These are phyloP conservation scores for Quercus cerris DNA, from an alignment of 306 rosid genomes.

Conservation along the genomic window DNA sequence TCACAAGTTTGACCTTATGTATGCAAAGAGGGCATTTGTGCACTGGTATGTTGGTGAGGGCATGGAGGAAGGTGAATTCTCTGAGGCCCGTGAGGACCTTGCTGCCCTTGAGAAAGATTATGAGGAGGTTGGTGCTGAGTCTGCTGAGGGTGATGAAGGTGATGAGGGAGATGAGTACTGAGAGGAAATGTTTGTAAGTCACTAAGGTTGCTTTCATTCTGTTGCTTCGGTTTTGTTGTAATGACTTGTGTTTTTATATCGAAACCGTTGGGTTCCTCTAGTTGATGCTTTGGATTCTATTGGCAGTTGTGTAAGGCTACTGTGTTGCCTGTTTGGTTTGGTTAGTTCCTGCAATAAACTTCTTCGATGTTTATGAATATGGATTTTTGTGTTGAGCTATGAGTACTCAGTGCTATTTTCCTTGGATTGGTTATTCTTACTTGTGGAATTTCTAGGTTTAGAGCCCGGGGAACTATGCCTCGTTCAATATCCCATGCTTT, in stretches of 20 bases:
- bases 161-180: conserved; percentile 66
- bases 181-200: background rate
- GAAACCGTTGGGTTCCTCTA: background rate
- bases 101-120: conserved; percentile 79
- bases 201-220: background rate
- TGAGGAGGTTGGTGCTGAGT: conserved; percentile 79
- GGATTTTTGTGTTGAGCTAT: background rate
- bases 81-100: conserved; percentile 83
- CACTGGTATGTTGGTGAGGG: conserved; percentile 95
- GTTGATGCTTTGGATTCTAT: background rate
- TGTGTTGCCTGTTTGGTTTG: background rate
- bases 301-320: background rate
- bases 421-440: background rate
- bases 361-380: conserved; percentile 14
- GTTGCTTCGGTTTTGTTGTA: background rate
- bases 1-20: conserved; percentile 82
- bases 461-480: no score
- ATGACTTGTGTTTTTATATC: background rate
- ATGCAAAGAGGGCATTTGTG: conserved; percentile 78
- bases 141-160: conserved; percentile 60
- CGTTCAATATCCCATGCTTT: no score
- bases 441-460: background rate
- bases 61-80: conserved; percentile 88
- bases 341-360: conserved; percentile 18
- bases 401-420: background rate